Evolutionary conservation across 768 basidiomycete species (phyloP).

Genomic region (Mycena rebaudengoi): DNA sequence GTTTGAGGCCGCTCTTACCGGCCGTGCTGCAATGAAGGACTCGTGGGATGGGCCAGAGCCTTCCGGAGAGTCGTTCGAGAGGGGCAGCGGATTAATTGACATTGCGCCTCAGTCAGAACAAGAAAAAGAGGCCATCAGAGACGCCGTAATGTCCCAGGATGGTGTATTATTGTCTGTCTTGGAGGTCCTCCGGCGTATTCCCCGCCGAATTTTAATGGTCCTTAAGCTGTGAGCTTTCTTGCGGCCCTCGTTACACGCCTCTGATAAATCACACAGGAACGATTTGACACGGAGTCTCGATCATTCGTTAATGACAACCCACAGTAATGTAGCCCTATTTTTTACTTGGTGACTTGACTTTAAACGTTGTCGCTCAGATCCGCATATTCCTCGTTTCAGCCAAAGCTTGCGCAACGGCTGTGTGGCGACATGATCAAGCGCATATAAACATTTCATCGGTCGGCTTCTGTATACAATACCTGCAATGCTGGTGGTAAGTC

Average conservation of each 20-base stretch:
- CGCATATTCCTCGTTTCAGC: constrained; percentile 93
- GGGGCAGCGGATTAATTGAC: constrained; percentile 83
- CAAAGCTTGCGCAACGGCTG: constrained; percentile 83
- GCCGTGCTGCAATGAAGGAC: constrained; percentile 77
- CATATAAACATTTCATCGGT: constrained; percentile 53
- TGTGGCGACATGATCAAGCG: constrained; percentile 80
- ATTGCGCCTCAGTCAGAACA: constrained; percentile 74
- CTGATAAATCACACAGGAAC: constrained; percentile 12
- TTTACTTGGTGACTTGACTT: background rate
- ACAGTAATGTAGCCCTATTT: constrained; percentile 63
- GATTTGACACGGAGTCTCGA: constrained; percentile 71
- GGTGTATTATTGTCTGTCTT: constrained; percentile 88
- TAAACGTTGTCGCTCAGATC: constrained; percentile 49
- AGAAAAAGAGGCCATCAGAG: constrained; percentile 84
- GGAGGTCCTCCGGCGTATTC: constrained; percentile 86
- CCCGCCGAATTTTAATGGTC: constrained; percentile 84
- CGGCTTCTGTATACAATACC: constrained; percentile 56
- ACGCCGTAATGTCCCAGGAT: constrained; percentile 83
- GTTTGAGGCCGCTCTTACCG: constrained; percentile 96
- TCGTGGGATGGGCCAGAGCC: constrained; percentile 52
- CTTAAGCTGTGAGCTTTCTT: constrained; percentile 89
- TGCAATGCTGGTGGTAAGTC: constrained; percentile 76
- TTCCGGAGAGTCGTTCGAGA: constrained; percentile 51
- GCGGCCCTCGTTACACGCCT: constrained; percentile 43
- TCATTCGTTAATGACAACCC: constrained; percentile 85